phyloP scores from a whole-genome alignment of 2,329 filamentous ascomycete genomes.

The Pseudodiploospora longispora region DNA sequence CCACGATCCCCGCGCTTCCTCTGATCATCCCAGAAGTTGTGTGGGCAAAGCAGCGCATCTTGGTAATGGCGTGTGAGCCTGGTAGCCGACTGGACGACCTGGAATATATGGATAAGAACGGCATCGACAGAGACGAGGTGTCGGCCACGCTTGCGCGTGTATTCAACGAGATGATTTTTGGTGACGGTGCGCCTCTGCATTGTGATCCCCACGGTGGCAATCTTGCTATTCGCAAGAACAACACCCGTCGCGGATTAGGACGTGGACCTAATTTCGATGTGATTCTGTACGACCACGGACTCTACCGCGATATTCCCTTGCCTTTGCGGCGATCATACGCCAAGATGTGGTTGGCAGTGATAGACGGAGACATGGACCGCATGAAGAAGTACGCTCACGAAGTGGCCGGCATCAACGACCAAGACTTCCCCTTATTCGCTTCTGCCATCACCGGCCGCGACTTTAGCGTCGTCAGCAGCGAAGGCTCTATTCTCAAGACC shows the following conservation, averaged over 20 bases:
- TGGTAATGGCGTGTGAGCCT: constrained; percentile 91
- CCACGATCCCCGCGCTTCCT: constrained; percentile 63
- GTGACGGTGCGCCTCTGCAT: constrained; percentile 77
- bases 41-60: constrained; percentile 79
- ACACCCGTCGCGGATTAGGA: constrained; percentile 40
- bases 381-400: constrained; percentile 89
- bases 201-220: constrained; percentile 97
- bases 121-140: constrained; percentile 91
- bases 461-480: constrained; percentile 63
- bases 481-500: constrained; percentile 46
- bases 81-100: constrained; percentile 85
- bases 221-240: constrained; percentile 79
- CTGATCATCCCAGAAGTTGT: constrained; percentile 83
- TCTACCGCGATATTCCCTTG: constrained; percentile 86
- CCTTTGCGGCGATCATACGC: constrained; percentile 78
- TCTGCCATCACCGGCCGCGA: constrained; percentile 94
- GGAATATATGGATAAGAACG: constrained; percentile 72
- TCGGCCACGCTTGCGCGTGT: constrained; percentile 83
- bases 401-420: constrained; percentile 79
- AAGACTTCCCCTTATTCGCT: constrained; percentile 90
- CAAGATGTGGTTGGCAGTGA: constrained; percentile 93
- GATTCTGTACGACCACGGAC: constrained; percentile 90
- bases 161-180: constrained; percentile 99
- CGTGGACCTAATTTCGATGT: constrained; percentile 77
- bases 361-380: constrained; percentile 73